Conservation (phyloP, 345 rosid genomes). For the Eutrema yunnanense region DNA sequence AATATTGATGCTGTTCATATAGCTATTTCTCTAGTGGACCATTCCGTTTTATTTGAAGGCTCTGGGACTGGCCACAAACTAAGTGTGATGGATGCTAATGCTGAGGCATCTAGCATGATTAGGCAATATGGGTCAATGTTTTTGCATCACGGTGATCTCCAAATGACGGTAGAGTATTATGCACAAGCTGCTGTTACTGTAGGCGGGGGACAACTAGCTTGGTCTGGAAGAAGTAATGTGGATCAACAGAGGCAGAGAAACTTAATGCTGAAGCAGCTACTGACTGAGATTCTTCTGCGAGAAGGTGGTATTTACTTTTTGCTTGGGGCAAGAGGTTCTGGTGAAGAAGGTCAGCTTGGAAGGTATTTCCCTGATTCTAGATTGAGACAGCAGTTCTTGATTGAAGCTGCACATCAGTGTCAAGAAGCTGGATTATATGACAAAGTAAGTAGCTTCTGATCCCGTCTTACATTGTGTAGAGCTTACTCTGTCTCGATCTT, state of each 20-base stretch:
- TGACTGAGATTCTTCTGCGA: constrained; percentile 77
- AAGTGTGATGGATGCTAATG: constrained; percentile 84
- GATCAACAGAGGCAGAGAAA: constrained; percentile 93
- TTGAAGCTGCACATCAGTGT: constrained; percentile 84
- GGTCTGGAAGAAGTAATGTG: constrained; percentile 69
- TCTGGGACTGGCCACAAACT: constrained; percentile 56
- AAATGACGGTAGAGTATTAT: constrained; percentile 80
- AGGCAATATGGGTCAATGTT: constrained; percentile 87
- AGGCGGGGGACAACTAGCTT: constrained; percentile 85
- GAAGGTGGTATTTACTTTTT: constrained; percentile 78
- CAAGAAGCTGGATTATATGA: constrained; percentile 91
- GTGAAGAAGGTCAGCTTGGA: constrained; percentile 88
- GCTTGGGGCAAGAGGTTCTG: constrained; percentile 83
- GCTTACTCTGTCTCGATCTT: background rate
- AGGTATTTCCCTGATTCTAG: constrained; percentile 60
- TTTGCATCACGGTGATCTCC: constrained; percentile 69
- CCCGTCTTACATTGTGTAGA: background rate
- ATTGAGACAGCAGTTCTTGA: constrained; percentile 72
- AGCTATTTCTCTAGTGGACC: constrained; percentile 75
- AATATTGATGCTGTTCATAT: constrained; percentile 82
- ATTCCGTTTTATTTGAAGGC: constrained; percentile 70
- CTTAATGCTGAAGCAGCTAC: constrained; percentile 85
- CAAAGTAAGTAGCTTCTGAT: constrained; percentile 48
- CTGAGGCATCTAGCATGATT: constrained; percentile 86
- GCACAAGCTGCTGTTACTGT: constrained; percentile 96